phyloP scores from a whole-genome alignment of 306 rosid genomes.

The Arachis stenosperma region DNA sequence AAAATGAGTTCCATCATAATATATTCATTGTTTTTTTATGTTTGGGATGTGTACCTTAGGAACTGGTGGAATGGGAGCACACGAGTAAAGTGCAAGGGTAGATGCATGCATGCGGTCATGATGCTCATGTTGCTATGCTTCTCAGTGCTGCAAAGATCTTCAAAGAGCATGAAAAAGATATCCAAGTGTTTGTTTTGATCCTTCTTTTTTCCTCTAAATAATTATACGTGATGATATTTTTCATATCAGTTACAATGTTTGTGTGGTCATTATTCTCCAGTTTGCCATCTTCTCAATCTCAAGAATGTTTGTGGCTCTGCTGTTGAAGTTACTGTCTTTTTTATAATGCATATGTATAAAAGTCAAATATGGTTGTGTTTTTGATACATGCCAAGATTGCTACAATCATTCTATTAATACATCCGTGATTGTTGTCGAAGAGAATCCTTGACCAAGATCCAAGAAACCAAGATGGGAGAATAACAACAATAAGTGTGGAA shows the following conservation, averaged over 20 bases:
- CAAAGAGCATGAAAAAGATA: slow-evolving; percentile 54
- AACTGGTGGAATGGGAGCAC: slow-evolving; percentile 86
- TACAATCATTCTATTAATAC: slow-evolving; percentile 5
- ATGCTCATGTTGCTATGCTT: slow-evolving; percentile 93
- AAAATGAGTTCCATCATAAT: too few relatives aligned
- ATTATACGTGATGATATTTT: background rate
- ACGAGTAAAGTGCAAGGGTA: slow-evolving; percentile 85
- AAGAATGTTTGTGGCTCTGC: slow-evolving; percentile 14
- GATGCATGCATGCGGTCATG: slow-evolving; percentile 98
- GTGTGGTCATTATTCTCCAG: background rate
- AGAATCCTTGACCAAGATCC: too few relatives aligned
- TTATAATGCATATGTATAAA: background rate
- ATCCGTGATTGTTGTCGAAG: background rate
- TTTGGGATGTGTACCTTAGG: slow-evolving; percentile 43
- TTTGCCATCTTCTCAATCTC: background rate
- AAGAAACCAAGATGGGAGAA: too few relatives aligned
- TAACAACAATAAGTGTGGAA: too few relatives aligned
- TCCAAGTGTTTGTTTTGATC: slow-evolving; percentile 44
- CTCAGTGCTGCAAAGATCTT: slow-evolving; percentile 92
- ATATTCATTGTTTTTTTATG: background rate
- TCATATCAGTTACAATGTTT: background rate
- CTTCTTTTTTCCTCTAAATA: background rate
- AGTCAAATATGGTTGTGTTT: background rate
- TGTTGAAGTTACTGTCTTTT: background rate
- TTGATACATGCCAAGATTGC: background rate